These are phyloP conservation scores for Arthromyces matolae DNA, from an alignment of 768 basidiomycete species.

Conservation along the genomic window DNA sequence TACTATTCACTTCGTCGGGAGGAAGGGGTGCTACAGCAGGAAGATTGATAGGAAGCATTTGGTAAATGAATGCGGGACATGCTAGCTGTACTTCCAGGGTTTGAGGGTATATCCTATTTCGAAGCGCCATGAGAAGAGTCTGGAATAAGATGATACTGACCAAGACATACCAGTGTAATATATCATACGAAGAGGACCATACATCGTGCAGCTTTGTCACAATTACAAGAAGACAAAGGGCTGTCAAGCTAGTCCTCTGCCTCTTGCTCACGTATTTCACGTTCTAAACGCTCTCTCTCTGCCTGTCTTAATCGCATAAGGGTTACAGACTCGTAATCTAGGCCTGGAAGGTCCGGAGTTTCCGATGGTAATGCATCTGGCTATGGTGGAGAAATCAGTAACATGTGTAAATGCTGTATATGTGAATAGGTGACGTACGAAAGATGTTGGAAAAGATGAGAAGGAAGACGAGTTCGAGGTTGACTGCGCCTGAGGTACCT, in stretches of 20 bases:
- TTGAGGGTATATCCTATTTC: too few species aligned
- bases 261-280: constrained; percentile 72
- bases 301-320: constrained; percentile 80
- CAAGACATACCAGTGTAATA: too few species aligned
- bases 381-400: constrained; percentile 14
- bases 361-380: constrained; percentile 27
- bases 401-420: neutral
- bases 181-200: too few species aligned
- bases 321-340: constrained; percentile 80
- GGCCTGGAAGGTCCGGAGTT: constrained; percentile 28
- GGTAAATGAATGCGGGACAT: too few species aligned
- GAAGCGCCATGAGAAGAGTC: too few species aligned
- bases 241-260: constrained; percentile 31
- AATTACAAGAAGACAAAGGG: too few species aligned
- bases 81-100: too few species aligned
- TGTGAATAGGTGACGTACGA: constrained; percentile 35
- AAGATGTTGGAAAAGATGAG: constrained; percentile 60
- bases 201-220: too few species aligned
- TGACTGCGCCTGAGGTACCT: constrained; percentile 29
- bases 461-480: constrained; percentile 34
- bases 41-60: too few species aligned
- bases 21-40: too few species aligned
- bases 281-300: constrained; percentile 71
- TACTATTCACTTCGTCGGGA: too few species aligned
- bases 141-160: too few species aligned